A percentile compares a stretch with the other conserved stretches of the same genome.
Conservation (phyloP, 495 filamentous ascomycete species). For the Aspergillus panamensis region DNA sequence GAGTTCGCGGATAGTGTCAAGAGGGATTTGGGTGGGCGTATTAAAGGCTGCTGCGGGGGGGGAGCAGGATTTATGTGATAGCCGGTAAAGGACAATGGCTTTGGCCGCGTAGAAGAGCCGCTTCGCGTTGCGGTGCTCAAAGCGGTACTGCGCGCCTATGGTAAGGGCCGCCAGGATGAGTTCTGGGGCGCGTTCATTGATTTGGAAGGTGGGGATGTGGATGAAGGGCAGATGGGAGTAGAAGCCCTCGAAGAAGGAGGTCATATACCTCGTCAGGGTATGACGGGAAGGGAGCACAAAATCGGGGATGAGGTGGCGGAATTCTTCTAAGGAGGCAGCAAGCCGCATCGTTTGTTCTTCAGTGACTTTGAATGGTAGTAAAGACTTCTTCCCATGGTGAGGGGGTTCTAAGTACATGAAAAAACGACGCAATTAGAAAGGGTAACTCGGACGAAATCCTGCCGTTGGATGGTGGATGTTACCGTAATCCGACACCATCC, state of each 20-base stretch:
- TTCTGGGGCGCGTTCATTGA: constrained; percentile 6
- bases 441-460: background rate
- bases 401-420: constrained; percentile 28
- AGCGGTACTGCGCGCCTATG: constrained; percentile 15
- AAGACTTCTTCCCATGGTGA: constrained; percentile 24
- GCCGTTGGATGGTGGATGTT: constrained; percentile 9
- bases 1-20: constrained; percentile 14
- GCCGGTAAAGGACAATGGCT: constrained; percentile 31
- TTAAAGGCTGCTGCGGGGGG: constrained; percentile 14
- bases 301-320: constrained; percentile 38
- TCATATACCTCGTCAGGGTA: constrained; percentile 37
- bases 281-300: constrained; percentile 39
- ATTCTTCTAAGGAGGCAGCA: constrained; percentile 35
- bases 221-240: constrained; percentile 15
- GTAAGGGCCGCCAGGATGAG: constrained; percentile 6
- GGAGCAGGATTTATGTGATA: constrained; percentile 27
- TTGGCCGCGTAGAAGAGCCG: constrained; percentile 36
- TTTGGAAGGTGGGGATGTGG: constrained; percentile 8
- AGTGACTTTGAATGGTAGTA: constrained; percentile 30
- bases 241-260: constrained; percentile 13
- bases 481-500: constrained; percentile 36
- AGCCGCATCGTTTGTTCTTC: constrained; percentile 38
- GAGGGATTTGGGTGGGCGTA: constrained; percentile 7
- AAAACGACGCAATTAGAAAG: background rate
- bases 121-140: constrained; percentile 33